Base-by-base conservation (phyloP, 2,329 filamentous ascomycete species). In the Ambrosiella cleistominuta region DNA sequence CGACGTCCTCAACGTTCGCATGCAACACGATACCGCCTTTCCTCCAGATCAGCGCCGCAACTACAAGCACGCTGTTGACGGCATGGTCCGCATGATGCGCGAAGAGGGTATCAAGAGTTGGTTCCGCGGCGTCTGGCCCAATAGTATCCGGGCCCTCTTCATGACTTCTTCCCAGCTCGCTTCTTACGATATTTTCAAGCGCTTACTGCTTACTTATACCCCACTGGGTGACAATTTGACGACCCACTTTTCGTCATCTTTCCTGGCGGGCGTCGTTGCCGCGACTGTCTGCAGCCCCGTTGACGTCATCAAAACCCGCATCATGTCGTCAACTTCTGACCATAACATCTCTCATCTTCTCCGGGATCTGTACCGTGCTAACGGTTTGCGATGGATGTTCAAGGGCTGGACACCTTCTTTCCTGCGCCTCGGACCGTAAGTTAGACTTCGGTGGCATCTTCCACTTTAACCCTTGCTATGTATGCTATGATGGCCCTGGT, bases 1-100 rank as follows among this genome's bases (percentile, higher is more conserved):
- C 63, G 93, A 98, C 69, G 89, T 98, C 39, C 77, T 96, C 66
- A 98, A 98, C 71, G 93, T 98, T 54, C 88, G 93, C 63, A 98
- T 98, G 93, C 93, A 98, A 72, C 88, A 95, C 71, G 93, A 84
- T 66, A 83, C 86, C 1, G 82, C 88, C 0, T 80, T 96, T 1
- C 86, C 89, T 0, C 66, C 72, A 0, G 77, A 77, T 4, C 74
- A 94, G 66, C 82, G 88, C 53, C 80, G 91, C 59, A 93, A 95
- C 70, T 98, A 98, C 73, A 84, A 82, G 62, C 80, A 97, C 69
- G 93, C 90, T 2, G 69, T 96, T 53, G 84, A 97, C 67, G 93
- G 93, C 36, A 75, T 97, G 65, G 72, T 86, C 35, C 82, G 88
- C 63, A 95, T 97, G 87, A 78, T 83, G n/a, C 79, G 84, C 58